Evolutionary conservation across 139 green algal genomes (phyloP), one percentile per base, ranked within the genome.

Genomic region (Haematococcus lacustris): DNA sequence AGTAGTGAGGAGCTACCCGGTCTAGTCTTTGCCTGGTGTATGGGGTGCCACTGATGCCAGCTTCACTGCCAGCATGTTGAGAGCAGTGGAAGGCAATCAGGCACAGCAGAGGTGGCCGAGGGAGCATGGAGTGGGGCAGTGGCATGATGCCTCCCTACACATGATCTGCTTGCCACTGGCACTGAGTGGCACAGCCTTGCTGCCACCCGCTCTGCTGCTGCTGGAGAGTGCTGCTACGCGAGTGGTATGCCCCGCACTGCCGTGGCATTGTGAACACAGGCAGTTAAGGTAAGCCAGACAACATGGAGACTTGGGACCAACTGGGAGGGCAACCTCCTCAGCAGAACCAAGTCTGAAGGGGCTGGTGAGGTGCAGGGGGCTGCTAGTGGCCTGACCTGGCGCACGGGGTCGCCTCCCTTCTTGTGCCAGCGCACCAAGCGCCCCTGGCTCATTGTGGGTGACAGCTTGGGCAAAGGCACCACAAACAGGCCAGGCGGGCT

Each of bases 401-500:
- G 32, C 25, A 78, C 38, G 1, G 17, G 28, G 38, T 78, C 73
- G 2, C 73, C 73, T 38, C 51, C 37, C 51, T 69, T 34, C 51
- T 78, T 78, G 34, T 51, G 53, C 73, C 73, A 78, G 30, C 70
- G 69, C 35, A 70, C 38, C 1, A 78, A 38, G 32, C 50, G 39
- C 39, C 71, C 50, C 38, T 47, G 38, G 13, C 38, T 9, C 66
- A 71, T 71, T 2, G 66, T 59, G 40, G 26, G 66, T 2, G 40
- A 61, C 40, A 71, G 66, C 41, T 71, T 59, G 7, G 66, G 66
- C 40, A 71, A 60, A 2, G 66, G 40, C 39, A 71, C 66, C 21
- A 71, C 66, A 60, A 41, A 60, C 66, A 60, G 32, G 23, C n/a
- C 60, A 17, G 28, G 25, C 30, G 47, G 60, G n/a, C n/a, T n/a